These are phyloP conservation scores for Aspergillus pseudonomiae DNA, from an alignment of 2,329 filamentous ascomycete species.

Conservation along the genomic window DNA sequence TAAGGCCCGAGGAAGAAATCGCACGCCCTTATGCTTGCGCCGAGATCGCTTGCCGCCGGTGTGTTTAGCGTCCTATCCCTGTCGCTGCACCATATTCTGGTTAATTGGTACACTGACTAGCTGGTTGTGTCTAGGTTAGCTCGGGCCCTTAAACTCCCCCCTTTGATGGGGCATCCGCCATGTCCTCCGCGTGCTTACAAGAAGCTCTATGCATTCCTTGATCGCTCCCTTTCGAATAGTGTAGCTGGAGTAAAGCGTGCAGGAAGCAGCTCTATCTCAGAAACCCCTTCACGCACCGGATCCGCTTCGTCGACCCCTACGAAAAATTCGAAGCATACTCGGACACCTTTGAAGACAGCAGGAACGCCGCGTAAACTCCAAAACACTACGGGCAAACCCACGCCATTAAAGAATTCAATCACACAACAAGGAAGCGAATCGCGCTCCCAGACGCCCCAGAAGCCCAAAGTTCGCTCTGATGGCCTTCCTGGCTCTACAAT, in stretches of 20 bases:
- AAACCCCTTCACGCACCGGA: constrained; percentile 29
- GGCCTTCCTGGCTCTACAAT: constrained; percentile 29
- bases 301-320: constrained; percentile 45
- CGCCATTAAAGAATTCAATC: constrained; percentile 36
- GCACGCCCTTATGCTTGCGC: constrained; percentile 83
- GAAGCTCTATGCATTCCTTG: constrained; percentile 78
- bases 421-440: constrained; percentile 23
- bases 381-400: constrained; percentile 50
- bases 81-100: not conserved
- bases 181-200: constrained; percentile 81
- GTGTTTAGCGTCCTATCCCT: constrained; percentile 15
- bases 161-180: constrained; percentile 74
- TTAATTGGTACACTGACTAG: not conserved
- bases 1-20: constrained; percentile 86
- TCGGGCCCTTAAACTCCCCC: constrained; percentile 73
- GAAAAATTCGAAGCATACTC: constrained; percentile 26
- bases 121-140: constrained; percentile 64
- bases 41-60: constrained; percentile 88
- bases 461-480: constrained; percentile 19
- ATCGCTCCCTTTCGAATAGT: constrained; percentile 62
- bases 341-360: constrained; percentile 34
- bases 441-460: constrained; percentile 26
- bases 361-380: constrained; percentile 36
- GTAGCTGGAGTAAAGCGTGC: constrained; percentile 39
- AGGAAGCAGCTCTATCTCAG: constrained; percentile 35